Percentiles rank a stretch among this genome's conserved stretches.
Conservation (phyloP, 306 rosid species). For the Malus fusca region DNA sequence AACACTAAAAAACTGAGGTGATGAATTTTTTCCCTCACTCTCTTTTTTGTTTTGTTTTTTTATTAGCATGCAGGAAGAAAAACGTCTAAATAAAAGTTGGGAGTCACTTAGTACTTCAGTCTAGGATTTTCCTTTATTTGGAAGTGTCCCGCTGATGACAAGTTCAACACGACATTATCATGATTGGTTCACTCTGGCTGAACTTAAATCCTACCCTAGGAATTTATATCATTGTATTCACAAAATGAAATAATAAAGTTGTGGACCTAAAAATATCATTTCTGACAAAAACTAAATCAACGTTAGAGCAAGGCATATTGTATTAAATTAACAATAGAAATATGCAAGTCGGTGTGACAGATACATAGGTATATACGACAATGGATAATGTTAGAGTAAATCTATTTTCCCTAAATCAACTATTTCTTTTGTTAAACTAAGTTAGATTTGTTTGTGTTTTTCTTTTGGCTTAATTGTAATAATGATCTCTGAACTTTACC, state of each 20-base stretch:
- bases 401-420: background rate
- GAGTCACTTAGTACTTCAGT: rapidly evolving
- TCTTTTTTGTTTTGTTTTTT: background rate
- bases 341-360: background rate
- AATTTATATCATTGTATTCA: background rate
- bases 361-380: background rate
- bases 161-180: background rate
- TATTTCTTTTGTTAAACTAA: too few relatives aligned
- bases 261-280: background rate
- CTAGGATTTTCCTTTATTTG: rapidly evolving
- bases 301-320: background rate
- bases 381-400: background rate
- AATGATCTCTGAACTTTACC: too few relatives aligned
- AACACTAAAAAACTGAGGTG: background rate
- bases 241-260: background rate
- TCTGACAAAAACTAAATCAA: too few relatives aligned
- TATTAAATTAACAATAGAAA: background rate
- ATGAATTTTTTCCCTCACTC: background rate
- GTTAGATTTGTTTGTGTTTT: too few relatives aligned
- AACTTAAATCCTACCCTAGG: too few relatives aligned
- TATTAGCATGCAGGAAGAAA: background rate
- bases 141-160: rapidly evolving
- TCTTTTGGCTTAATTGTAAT: too few relatives aligned
- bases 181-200: too few relatives aligned
- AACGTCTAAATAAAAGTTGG: background rate